Conservation (phyloP, 768 basidiomycete species). For the Auricularia sp. region DNA sequence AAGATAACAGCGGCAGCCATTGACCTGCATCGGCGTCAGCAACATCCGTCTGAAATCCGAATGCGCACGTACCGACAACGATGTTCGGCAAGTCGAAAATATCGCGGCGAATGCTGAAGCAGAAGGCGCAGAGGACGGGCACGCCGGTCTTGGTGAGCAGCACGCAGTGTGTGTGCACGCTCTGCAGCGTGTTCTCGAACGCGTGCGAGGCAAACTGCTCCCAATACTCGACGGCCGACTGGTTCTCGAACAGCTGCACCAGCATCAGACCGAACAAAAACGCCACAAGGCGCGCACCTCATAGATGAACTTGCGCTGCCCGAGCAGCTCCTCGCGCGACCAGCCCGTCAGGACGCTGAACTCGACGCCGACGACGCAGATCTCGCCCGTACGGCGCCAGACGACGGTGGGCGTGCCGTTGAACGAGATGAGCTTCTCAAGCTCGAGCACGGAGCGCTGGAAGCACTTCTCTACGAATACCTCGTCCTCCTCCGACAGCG, state of each 20-base stretch:
- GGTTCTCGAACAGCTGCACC: slow-evolving; percentile 81
- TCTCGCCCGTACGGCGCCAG: slow-evolving; percentile 97
- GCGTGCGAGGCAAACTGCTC: slow-evolving; percentile 96
- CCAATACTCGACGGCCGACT: slow-evolving; percentile 91
- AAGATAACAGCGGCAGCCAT: slow-evolving; percentile 73
- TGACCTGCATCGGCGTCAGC: slow-evolving; percentile 43
- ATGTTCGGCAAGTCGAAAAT: slow-evolving; percentile 84
- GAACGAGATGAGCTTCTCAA: slow-evolving; percentile 94
- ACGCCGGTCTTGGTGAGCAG: slow-evolving; percentile 76
- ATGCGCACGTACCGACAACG: slow-evolving; percentile 57
- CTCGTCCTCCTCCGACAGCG: slow-evolving; percentile 90
- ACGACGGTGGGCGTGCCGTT: slow-evolving; percentile 96
- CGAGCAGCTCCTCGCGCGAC: slow-evolving; percentile 70
- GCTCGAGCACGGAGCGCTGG: slow-evolving; percentile 85
- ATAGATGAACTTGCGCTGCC: slow-evolving; percentile 40
- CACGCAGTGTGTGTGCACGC: slow-evolving; percentile 88
- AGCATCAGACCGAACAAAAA: slow-evolving; percentile 5
- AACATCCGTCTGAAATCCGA: slow-evolving; percentile 3
- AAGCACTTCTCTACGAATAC: slow-evolving; percentile 94
- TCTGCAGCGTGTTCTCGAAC: slow-evolving; percentile 94
- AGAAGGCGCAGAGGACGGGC: slow-evolving; percentile 86
- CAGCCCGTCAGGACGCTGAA: slow-evolving; percentile 92
- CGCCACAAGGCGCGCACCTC: slow-evolving; percentile 18
- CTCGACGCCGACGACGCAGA: slow-evolving; percentile 92
- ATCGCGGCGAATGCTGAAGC: slow-evolving; percentile 91